Conservation (phyloP, 306 rosid species). For the Cucumis hystrix region DNA sequence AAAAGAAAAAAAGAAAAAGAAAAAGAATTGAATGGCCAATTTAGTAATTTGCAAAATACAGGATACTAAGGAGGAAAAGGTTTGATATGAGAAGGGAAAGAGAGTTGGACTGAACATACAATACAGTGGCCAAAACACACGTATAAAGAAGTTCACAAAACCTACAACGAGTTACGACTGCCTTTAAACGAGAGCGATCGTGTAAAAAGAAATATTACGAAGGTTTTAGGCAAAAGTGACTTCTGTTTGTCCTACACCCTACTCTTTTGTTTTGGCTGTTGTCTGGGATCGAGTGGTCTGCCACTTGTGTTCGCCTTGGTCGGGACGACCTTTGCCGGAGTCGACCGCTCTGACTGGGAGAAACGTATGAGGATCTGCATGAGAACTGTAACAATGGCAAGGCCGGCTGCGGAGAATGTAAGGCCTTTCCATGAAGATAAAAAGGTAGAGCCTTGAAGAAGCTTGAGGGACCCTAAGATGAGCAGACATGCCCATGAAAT, state of each 20-base stretch:
- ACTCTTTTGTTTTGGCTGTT: neutral
- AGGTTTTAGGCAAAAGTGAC: neutral
- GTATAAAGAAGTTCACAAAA: slow-evolving; percentile 1
- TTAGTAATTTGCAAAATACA: neutral
- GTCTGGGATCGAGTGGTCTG: neutral
- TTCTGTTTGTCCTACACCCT: neutral
- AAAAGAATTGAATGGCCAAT: neutral
- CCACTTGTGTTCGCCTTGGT: neutral
- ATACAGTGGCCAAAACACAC: neutral
- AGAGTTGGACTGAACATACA: neutral
- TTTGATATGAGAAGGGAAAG: neutral
- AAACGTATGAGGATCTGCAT: slow-evolving; percentile 77
- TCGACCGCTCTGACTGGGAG: slow-evolving; percentile 82
- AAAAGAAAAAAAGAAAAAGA: neutral
- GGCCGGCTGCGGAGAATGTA: slow-evolving; percentile 37
- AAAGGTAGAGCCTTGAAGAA: slow-evolving; percentile 54
- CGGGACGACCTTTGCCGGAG: slow-evolving; percentile 58
- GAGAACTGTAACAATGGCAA: slow-evolving; percentile 50
- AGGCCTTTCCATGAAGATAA: slow-evolving; percentile 84
- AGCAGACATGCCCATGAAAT: slow-evolving; percentile 58
- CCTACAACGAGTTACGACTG: neutral
- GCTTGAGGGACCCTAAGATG: slow-evolving; percentile 42
- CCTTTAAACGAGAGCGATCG: neutral
- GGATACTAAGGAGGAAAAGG: neutral
- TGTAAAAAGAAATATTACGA: neutral